Conservation (phyloP, 305 asterid species). For the Fraxinus albicans region DNA sequence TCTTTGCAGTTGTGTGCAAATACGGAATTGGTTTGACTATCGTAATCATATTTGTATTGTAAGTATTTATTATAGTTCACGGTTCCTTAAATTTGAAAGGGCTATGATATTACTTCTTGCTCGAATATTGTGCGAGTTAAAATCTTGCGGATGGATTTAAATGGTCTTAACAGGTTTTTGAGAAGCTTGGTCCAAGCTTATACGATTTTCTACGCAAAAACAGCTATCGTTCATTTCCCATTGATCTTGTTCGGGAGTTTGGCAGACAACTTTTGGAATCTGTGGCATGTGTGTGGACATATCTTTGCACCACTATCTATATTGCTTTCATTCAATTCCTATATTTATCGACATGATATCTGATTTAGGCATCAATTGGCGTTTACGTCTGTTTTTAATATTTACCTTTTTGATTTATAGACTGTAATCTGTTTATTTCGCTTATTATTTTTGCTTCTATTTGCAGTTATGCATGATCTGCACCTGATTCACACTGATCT, state of each 20-base stretch:
- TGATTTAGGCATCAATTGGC: slow-evolving; percentile 11
- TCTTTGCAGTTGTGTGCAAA: slow-evolving; percentile 94
- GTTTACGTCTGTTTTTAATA: background rate
- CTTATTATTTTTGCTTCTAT: slow-evolving; percentile 27
- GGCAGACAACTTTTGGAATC: slow-evolving; percentile 97
- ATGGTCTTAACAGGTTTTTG: slow-evolving; percentile 92
- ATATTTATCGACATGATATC: slow-evolving; percentile 5
- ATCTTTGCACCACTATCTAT: slow-evolving; percentile 46
- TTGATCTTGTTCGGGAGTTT: slow-evolving; percentile 95
- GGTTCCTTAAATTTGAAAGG: slow-evolving; percentile 42
- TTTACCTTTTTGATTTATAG: slow-evolving; percentile 5
- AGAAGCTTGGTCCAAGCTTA: slow-evolving; percentile 99
- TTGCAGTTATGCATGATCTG: slow-evolving; percentile 92
- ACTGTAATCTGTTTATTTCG: slow-evolving; percentile 12
- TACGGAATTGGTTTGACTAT: slow-evolving; percentile 96
- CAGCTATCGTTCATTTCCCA: slow-evolving; percentile 92
- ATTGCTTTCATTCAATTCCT: slow-evolving; percentile 25
- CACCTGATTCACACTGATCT: slow-evolving; percentile 85
- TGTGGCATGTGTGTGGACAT: slow-evolving; percentile 89
- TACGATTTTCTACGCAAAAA: slow-evolving; percentile 95
- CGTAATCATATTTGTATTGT: slow-evolving; percentile 94
- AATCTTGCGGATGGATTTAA: slow-evolving; percentile 61
- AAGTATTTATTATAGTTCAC: slow-evolving; percentile 54
- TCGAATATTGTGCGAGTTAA: slow-evolving; percentile 46
- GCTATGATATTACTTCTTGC: slow-evolving; percentile 30